These are phyloP conservation scores for Phaeolepiota aurea DNA, from an alignment of 768 basidiomycete genomes.

Conservation along the genomic window DNA sequence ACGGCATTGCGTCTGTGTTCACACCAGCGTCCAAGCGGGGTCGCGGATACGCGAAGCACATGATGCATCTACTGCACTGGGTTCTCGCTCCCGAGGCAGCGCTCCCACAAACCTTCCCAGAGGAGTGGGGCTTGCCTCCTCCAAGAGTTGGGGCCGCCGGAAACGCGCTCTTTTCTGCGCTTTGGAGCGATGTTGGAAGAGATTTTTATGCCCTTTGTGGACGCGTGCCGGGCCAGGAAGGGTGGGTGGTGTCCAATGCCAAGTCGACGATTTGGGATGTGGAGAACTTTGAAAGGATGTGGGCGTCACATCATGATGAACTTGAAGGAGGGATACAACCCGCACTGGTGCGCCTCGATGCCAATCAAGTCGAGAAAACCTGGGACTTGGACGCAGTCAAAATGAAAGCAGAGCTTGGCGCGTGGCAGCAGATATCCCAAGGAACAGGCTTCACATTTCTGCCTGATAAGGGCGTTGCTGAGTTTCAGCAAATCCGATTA, in stretches of 20 bases:
- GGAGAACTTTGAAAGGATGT: background rate
- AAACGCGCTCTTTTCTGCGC: slow-evolving; percentile 14
- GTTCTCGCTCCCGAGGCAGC: slow-evolving; percentile 14
- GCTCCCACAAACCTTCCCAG: slow-evolving; percentile 12
- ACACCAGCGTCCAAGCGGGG: slow-evolving; percentile 40
- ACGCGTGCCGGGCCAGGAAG: slow-evolving; percentile 14
- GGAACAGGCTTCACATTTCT: slow-evolving; percentile 13
- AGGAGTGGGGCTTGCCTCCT: slow-evolving; percentile 18
- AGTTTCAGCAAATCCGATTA: slow-evolving; percentile 16
- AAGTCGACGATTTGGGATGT: slow-evolving; percentile 30
- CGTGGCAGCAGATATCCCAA: background rate
- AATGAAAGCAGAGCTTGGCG: slow-evolving; percentile 22
- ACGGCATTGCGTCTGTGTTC: slow-evolving; percentile 51
- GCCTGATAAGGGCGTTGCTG: slow-evolving; percentile 18
- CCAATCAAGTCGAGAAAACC: slow-evolving; percentile 19
- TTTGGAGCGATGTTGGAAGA: slow-evolving; percentile 19
- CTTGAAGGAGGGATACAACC: too few relatives aligned
- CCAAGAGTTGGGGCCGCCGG: slow-evolving; percentile 7
- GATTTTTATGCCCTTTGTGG: slow-evolving; percentile 16
- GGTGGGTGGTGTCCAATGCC: slow-evolving; percentile 31
- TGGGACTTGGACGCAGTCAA: slow-evolving; percentile 29
- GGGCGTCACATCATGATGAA: too few relatives aligned
- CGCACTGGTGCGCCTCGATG: slow-evolving; percentile 18
- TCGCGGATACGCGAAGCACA: slow-evolving; percentile 51
- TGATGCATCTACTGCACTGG: slow-evolving; percentile 58